These are phyloP conservation scores for Onygena corvina DNA, from an alignment of 2,329 filamentous ascomycete species.

Conservation along the genomic window DNA sequence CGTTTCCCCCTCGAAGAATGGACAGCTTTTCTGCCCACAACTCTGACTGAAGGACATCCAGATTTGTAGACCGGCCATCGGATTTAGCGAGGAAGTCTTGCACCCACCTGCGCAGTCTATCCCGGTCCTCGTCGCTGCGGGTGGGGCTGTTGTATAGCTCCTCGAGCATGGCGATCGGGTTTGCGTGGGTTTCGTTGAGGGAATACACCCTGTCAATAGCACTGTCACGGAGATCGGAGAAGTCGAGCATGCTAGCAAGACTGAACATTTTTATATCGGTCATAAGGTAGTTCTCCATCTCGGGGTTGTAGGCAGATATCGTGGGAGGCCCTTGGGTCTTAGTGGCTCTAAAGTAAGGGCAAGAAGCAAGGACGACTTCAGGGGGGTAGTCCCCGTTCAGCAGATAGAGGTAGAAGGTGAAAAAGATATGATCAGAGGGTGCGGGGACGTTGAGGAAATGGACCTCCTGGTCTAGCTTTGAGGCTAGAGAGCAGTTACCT, in stretches of 20 bases:
- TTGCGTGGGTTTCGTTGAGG: slow-evolving; percentile 9
- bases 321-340: slow-evolving; percentile 10
- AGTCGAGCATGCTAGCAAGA: slow-evolving; percentile 13
- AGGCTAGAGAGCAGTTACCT: slow-evolving; percentile 7
- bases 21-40: slow-evolving; percentile 11
- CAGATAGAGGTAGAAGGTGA: slow-evolving; percentile 14
- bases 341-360: slow-evolving; percentile 8
- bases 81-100: slow-evolving; percentile 12
- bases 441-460: slow-evolving; percentile 9
- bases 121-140: slow-evolving; percentile 9
- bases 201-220: slow-evolving; percentile 13
- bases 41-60: slow-evolving; percentile 11
- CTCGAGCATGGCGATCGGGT: slow-evolving; percentile 13
- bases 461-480: slow-evolving; percentile 3
- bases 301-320: slow-evolving; percentile 7
- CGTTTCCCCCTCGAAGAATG: slow-evolving; percentile 5
- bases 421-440: slow-evolving; percentile 9
- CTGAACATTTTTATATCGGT: slow-evolving; percentile 15
- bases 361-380: slow-evolving; percentile 8
- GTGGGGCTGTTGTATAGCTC: slow-evolving; percentile 11
- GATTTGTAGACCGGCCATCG: slow-evolving; percentile 8
- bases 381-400: slow-evolving; percentile 14
- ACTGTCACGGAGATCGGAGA: slow-evolving; percentile 11
- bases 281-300: slow-evolving; percentile 9
- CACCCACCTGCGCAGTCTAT: slow-evolving; percentile 12